Base-by-base conservation (phyloP, 139 green algal species). In the Zygnema circumcarinatum region DNA sequence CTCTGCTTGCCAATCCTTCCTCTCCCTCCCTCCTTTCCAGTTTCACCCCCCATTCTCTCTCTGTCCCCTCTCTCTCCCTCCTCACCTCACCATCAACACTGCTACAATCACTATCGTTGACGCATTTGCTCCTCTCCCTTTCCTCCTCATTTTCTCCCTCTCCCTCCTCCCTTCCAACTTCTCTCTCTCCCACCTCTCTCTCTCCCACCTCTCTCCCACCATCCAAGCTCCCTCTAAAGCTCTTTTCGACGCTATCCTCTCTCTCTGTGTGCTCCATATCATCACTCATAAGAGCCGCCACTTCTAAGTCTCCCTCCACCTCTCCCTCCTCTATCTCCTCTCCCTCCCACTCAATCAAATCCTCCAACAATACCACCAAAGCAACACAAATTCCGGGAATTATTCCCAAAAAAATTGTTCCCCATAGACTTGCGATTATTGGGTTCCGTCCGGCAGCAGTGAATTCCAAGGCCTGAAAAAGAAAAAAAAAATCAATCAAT, bases 261-360 rank as follows among this genome's bases (percentile, higher is more conserved):
- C 36, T 16, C 16, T 78, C 69, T 41, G 35, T 41, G 3, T 78
- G 69, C 11, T 78, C 54, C 40, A 39, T 78, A 38, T 86, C 79
- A 79, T 86, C 79, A 41, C 79, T 86, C 79, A 86, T 38, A 2
- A 39, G 25, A 76, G 79, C 32, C 47, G 7, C 33, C 7, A 25
- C 42, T 79, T 86, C 79, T 38, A 86, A 31, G 3, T 52, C 79
- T 68, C 29, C 54, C 40, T 76, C 41, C 22, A 32, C 79, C 32
- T 21, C 79, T 38, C 56, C 42, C 29, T 35, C 79, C 29, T 16
- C 79, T 40, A 78, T 54, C 7, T 86, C 42, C 47, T 86, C 81
- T 36, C 67, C 81, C 67, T 87, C 81, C 81, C 81, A 87, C 2
- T 87, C 81, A 47, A 40, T 2, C 11, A 87, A 32, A 53, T 88